Evolutionary conservation across 1,139 yeast genomes (phyloP).

Genomic region (Sugiyamaella sp.): DNA sequence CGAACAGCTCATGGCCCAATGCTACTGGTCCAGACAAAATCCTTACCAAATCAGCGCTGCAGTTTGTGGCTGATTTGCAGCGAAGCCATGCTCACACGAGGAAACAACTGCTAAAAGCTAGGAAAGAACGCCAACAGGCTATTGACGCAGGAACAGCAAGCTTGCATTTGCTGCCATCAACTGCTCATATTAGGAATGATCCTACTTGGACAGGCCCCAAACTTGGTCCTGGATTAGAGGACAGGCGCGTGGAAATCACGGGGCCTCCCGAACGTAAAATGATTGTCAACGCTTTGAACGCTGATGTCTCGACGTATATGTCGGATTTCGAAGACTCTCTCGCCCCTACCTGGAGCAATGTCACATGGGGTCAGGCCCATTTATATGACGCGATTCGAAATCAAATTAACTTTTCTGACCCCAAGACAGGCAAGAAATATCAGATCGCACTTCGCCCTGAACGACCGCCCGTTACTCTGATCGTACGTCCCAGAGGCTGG

Average conservation of each 20-base stretch:
- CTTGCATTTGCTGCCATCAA: slow-evolving; percentile 67
- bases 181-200: slow-evolving; percentile 67
- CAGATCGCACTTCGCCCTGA: slow-evolving; percentile 60
- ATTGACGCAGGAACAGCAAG: slow-evolving; percentile 70
- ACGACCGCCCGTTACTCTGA: slow-evolving; percentile 42
- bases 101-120: slow-evolving; percentile 58
- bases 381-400: slow-evolving; percentile 83
- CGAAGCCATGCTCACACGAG: slow-evolving; percentile 66
- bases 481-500: slow-evolving; percentile 86
- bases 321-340: slow-evolving; percentile 94
- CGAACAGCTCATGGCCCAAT: slow-evolving; percentile 15
- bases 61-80: slow-evolving; percentile 70
- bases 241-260: slow-evolving; percentile 44
- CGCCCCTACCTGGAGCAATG: slow-evolving; percentile 92
- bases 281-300: slow-evolving; percentile 91
- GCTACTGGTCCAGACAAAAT: slow-evolving; percentile 41
- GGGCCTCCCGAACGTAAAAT: slow-evolving; percentile 81
- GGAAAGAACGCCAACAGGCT: slow-evolving; percentile 59
- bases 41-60: slow-evolving; percentile 66
- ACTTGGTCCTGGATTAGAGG: slow-evolving; percentile 64
- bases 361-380: slow-evolving; percentile 88
- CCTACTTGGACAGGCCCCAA: slow-evolving; percentile 77
- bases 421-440: slow-evolving; percentile 57
- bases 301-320: slow-evolving; percentile 90
- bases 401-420: slow-evolving; percentile 65